Base-by-base conservation (phyloP, 169 alveolate species). In the Cryptosporidium parvum region DNA sequence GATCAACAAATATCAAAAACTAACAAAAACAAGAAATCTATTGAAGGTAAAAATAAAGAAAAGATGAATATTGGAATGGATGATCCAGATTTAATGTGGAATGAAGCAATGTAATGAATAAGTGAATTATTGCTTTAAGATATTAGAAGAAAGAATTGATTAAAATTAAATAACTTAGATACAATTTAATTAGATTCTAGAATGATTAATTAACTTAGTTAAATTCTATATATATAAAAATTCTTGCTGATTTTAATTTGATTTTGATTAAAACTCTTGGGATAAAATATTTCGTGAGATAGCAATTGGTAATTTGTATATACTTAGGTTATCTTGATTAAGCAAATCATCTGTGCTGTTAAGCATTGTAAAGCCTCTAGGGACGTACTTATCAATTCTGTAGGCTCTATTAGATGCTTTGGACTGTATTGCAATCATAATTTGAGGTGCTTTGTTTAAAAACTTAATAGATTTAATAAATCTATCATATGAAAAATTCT, bases 1-100 rank as follows among this genome's bases (percentile, higher is more conserved):
- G 89, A 80, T 29, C 59, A 80, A 39, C 39, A 45, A 3, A 21
- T n/a, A 4, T 42, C 33, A 18, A 42, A 33, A 23, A 29, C 18
- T 18, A 62, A 33, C 3, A 48, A 37, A 21, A 42, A 26, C n/a
- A 80, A 62, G 10, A 73, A 31, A 44, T 12, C 35, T 2, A 29
- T 26, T 4, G 23, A 33, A 18, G 52, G 53, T 5, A 31, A 31
- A 23, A 29, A 18, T n/a, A 75, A 53, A 58, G 68, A 35, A 1
- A 53, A 52, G 29, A 73, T 26, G 18, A 33, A 29, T 42, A n/a
- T 35, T 12, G 52, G 10, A 33, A 37, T 37, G 1, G 68, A 62
- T 21, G 89, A 80, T n/a, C 89, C 89, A 6, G 89, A 80, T 29
- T 5, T 80, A 18, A 80, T 80, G 89, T 80, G 89, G 89, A 80